Base-by-base conservation (phyloP, 2,329 filamentous ascomycete genomes). In the Colletotrichum siamense region DNA sequence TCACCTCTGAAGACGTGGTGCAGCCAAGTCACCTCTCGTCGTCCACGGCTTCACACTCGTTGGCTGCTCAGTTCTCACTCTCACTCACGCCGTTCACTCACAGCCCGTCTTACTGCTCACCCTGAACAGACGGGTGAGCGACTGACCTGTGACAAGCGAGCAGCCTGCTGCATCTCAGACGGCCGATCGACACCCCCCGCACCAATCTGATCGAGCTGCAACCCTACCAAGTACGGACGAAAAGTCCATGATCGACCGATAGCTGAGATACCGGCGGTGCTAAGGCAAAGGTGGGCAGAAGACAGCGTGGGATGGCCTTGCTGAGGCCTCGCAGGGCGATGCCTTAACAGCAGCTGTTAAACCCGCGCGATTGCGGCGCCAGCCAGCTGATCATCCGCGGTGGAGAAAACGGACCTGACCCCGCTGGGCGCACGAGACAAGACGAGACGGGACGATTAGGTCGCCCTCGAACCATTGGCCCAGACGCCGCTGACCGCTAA, bases 321-420 rank as follows among this genome's bases (percentile, higher is more conserved):
- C 49, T 66, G 61, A 67, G 69, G 36, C 16, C 62, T 73, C 69
- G 57, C 73, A 73, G 59, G 73, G 69, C 70, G 26, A 69, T 68
- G 73, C 39, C 69, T 75, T 64, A 57, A 68, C 39, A 68, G 15
- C 30, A 68, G 39, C 63, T 73, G 69, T 65, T 69, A 76, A 52
- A 76, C 62, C 65, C 66, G 30, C 73, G 64, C 65, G 28, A 64
- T 39, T 76, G 68, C 73, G 64, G 76, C 73, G 63, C 76, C 73
- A 69, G 55, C 64, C 76, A 77, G 76, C 69, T 77, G 73, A 77
- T 77, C 76, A 77, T 77, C 76, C 73, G 76, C 66, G 18, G 65
- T 77, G 76, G 75, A 63, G 61, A 75, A 75, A 57, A 66, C 75
- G 67, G 75, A 74, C 61, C 71, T 66, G 30, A 72, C 49, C 71